Evolutionary conservation across 257 asterid genomes (phyloP), one percentile per base, ranked within the genome.

Genomic region (Solanum bukasovii): DNA sequence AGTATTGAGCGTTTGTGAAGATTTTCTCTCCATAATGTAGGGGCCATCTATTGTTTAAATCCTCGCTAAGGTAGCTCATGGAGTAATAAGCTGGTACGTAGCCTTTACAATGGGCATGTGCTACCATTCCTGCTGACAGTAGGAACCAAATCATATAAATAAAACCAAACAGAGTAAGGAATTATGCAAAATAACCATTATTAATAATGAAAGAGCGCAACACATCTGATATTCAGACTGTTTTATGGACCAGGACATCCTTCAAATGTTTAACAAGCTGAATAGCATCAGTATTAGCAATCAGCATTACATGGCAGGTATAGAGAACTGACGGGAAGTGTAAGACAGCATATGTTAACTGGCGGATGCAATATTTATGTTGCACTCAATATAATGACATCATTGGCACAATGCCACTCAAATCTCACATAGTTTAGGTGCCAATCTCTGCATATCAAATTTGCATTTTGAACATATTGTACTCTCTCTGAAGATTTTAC

Each of bases 11-110:
- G 37, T 89, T 93, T 14, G 92, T 71, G 37, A 89, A 68, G 87
- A 94, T 85, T 88, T 92, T 93, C 52, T 95, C 98, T 56, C 94
- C 96, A 74, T 92, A 95, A 90, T 89, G 91, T 29, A 88, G 75
- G 72, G 97, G 95, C 98, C 96, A 94, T 88, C 94, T 93, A 90
- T 98, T 92, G 94, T 94, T 95, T 83, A 95, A 95, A 92, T 95
- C 98, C 89, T 94, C 98, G 71, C 95, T 97, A 87, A 94, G 96
- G 93, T 96, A 95, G 92, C 96, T 96, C 99, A 97, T 97, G 91
- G 94, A 91, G 90, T 89, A 90, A 94, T 88, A 91, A 40, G 92
- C 98, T 12, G 96, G 94, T 89, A 95, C 88, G 87, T 90, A 93
- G 94, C 95, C 93, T 92, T 94, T 92, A 92, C 92, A 89, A 85